Percentiles rank a stretch among this genome's conserved stretches.
Evolutionary conservation across 257 asterid genomes (phyloP).

Genomic region (Handroanthus guayacan): DNA sequence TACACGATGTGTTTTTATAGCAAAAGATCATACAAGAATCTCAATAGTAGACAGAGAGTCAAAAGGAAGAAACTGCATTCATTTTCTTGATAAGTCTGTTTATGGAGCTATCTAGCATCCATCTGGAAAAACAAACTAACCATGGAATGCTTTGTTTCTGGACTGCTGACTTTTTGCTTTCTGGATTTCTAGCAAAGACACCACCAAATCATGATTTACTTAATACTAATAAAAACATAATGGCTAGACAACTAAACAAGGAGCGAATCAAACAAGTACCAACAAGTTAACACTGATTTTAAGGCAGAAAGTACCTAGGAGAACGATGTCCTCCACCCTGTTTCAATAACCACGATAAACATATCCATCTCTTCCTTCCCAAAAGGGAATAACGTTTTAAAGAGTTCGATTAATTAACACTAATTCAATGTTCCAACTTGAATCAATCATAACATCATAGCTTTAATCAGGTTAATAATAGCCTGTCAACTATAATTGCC

Average conservation of each 20-base stretch:
- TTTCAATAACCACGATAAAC: background rate
- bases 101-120: conserved; percentile 7
- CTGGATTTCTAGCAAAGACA: background rate
- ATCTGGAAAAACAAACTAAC: background rate
- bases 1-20: background rate
- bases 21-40: background rate
- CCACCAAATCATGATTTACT: background rate
- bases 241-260: background rate
- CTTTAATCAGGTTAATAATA: background rate
- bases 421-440: background rate
- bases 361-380: background rate
- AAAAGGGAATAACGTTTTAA: background rate
- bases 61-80: no score
- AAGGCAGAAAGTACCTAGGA: background rate
- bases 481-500: conserved; percentile 1
- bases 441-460: background rate
- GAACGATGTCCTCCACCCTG: background rate
- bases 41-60: background rate
- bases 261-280: conserved; percentile 6
- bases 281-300: conserved; percentile 1
- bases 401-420: background rate
- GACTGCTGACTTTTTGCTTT: background rate
- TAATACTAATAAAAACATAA: background rate
- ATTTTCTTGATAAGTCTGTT: no score
- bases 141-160: background rate